Conservation (phyloP, 2,329 filamentous ascomycete genomes). For the Coleophoma eucalyptorum region DNA sequence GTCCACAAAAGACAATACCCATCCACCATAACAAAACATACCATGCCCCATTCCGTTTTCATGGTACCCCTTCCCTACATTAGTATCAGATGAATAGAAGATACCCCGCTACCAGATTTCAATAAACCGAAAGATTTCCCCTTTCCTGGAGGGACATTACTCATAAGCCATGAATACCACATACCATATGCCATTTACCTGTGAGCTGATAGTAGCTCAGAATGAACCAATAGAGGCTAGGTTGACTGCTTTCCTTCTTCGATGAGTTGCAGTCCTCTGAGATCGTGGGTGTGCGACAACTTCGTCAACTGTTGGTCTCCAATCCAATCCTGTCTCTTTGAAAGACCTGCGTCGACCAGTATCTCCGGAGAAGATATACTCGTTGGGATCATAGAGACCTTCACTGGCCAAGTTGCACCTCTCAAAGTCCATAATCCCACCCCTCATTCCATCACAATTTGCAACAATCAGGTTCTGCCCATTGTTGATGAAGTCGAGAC, state of each 20-base stretch:
- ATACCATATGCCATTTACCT: no score
- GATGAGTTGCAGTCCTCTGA: constrained; percentile 9
- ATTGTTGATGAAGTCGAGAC: constrained; percentile 61
- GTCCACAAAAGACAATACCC: no score
- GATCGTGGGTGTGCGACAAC: constrained; percentile 9
- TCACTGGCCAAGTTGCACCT: constrained; percentile 22
- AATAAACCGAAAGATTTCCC: no score
- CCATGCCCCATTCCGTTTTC: no score
- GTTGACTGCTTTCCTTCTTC: constrained; percentile 11
- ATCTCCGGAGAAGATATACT: constrained; percentile 1
- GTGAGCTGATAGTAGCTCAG: constrained; percentile 1
- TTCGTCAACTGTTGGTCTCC: constrained; percentile 9
- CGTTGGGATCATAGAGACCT: constrained; percentile 13
- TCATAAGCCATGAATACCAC: no score
- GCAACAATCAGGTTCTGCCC: constrained; percentile 66
- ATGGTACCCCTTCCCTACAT: no score
- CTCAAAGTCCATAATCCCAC: constrained; percentile 44
- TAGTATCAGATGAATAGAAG: no score
- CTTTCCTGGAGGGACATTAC: no score
- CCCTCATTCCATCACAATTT: constrained; percentile 61
- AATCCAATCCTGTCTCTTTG: background rate
- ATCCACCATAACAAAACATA: no score
- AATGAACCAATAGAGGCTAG: constrained; percentile 13
- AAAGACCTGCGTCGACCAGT: background rate
- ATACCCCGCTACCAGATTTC: no score